A percentile compares a stretch with the other conserved stretches of the same genome.
phyloP scores from a whole-genome alignment of 495 filamentous ascomycete genomes.

The Aspergillus saccharolyticus region DNA sequence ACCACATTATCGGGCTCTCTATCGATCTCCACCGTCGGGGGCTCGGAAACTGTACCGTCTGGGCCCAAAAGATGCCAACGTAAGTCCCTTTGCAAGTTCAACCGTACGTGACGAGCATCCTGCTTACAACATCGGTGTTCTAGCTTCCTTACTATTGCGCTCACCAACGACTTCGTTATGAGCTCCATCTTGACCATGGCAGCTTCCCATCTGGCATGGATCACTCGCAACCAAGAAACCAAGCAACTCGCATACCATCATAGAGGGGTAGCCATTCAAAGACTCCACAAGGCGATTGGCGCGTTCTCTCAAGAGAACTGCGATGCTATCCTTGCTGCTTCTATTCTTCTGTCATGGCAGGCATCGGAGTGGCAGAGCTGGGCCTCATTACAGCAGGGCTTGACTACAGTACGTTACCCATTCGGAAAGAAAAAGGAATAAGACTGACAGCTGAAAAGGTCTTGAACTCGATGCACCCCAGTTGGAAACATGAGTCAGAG shows the following conservation, averaged over 20 bases:
- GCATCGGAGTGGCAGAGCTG: conserved; percentile 92
- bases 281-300: conserved; percentile 80
- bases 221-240: conserved; percentile 75
- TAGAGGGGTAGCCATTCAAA: conserved; percentile 75
- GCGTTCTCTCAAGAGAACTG: conserved; percentile 81
- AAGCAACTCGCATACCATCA: conserved; percentile 84
- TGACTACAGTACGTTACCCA: conserved; percentile 53
- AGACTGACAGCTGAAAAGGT: conserved; percentile 26
- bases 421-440: not conserved
- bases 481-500: conserved; percentile 83
- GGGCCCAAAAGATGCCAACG: conserved; percentile 90
- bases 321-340: conserved; percentile 88
- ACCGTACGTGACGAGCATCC: not conserved
- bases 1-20: conserved; percentile 84
- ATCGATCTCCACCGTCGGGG: conserved; percentile 72
- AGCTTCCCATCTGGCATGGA: conserved; percentile 82
- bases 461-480: conserved; percentile 79
- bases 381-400: conserved; percentile 88
- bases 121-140: not conserved
- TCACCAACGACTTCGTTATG: conserved; percentile 84
- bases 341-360: conserved; percentile 92
- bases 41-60: conserved; percentile 76
- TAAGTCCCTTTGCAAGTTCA: conserved; percentile 43
- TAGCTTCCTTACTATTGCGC: conserved; percentile 80
- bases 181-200: conserved; percentile 86